Conservation (phyloP, 1,284 basidiomycete genomes). For the Heterobasidion irregulare region DNA sequence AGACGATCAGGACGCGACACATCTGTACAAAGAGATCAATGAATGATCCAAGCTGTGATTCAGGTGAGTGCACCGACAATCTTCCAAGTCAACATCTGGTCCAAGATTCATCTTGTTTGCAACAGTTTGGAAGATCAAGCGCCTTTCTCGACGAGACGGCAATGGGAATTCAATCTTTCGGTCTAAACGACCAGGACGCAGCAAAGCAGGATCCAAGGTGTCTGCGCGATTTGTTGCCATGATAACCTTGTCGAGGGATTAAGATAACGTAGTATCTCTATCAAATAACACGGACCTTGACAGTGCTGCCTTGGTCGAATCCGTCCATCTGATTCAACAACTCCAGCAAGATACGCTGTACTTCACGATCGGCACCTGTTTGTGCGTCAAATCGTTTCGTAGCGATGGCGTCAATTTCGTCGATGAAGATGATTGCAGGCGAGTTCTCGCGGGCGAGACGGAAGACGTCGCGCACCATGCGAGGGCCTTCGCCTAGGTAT, state of each 20-base stretch:
- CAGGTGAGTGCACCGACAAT: constrained; percentile 55
- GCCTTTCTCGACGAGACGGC: constrained; percentile 91
- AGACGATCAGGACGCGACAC: constrained; percentile 95
- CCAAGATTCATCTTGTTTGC: constrained; percentile 97
- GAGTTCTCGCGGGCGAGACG: constrained; percentile 95
- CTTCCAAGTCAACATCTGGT: constrained; percentile 97
- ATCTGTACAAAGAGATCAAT: constrained; percentile 38
- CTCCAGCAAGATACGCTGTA: constrained; percentile 98
- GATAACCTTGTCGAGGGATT: constrained; percentile 61
- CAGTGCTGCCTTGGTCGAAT: constrained; percentile 98
- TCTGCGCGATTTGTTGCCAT: constrained; percentile 98
- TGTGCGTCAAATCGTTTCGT: constrained; percentile 99
- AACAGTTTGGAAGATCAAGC: constrained; percentile 97
- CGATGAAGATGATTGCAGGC: constrained; percentile 98
- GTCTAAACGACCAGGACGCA: constrained; percentile 96
- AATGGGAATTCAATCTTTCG: constrained; percentile 98
- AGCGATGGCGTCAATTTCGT: constrained; percentile 98
- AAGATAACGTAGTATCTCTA: not conserved
- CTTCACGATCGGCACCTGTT: constrained; percentile 97
- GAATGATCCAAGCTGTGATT: not conserved
- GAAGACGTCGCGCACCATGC: constrained; percentile 99
- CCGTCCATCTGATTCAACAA: constrained; percentile 99
- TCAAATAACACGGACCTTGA: constrained; percentile 62
- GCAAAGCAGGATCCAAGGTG: constrained; percentile 92
- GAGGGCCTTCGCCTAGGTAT: constrained; percentile 97